Conservation (phyloP, 345 rosid species). For the Fremontodendron californicum region DNA sequence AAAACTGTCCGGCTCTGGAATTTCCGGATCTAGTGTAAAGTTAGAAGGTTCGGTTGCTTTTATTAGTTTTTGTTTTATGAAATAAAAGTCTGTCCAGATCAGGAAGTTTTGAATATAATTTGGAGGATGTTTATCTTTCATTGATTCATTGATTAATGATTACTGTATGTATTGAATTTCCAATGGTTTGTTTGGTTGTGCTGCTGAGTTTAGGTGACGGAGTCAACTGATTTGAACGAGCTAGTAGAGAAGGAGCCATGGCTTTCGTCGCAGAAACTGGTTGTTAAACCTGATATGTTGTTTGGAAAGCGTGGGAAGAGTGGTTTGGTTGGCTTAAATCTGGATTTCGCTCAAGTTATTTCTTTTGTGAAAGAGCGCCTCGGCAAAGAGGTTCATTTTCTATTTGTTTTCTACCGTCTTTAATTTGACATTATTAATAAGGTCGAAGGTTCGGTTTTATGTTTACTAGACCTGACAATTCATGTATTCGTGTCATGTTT, state of each 20-base stretch:
- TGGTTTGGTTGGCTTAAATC: conserved; percentile 79
- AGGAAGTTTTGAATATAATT: background rate
- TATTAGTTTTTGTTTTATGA: background rate
- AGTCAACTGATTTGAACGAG: conserved; percentile 74
- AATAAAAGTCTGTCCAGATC: background rate
- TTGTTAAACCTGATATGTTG: conserved; percentile 96
- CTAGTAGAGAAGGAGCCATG: conserved; percentile 75
- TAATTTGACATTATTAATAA: background rate
- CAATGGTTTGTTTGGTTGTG: background rate
- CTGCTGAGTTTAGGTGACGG: conserved; percentile 52
- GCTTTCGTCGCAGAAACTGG: conserved; percentile 78
- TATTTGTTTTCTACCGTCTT: background rate
- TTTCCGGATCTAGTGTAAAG: background rate
- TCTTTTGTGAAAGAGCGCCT: conserved; percentile 74
- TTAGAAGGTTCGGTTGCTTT: no score
- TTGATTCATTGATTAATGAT: background rate
- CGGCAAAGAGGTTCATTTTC: conserved; percentile 61
- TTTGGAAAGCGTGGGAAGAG: conserved; percentile 97
- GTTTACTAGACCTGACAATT: no score
- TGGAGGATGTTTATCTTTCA: conserved; percentile 1
- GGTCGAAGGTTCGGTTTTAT: background rate
- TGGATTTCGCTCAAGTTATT: conserved; percentile 68
- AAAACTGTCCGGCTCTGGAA: background rate
- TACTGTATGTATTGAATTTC: background rate
- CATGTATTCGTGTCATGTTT: no score